Conservation (phyloP, 208 protist species). For the Trypanosoma lewisi region DNA sequence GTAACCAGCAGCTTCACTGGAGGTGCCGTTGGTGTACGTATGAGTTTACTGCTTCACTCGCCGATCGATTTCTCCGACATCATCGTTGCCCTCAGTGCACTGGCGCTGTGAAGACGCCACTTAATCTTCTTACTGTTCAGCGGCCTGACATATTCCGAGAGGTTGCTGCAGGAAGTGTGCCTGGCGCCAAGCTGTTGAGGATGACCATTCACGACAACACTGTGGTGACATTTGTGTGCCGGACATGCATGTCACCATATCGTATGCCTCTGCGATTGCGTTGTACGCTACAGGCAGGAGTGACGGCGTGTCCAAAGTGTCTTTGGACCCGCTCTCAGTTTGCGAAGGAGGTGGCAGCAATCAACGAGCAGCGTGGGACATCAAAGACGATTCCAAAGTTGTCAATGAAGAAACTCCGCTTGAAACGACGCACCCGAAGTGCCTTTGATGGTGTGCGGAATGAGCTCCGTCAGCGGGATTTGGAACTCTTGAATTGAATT, state of each 20-base stretch:
- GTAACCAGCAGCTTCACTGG: constrained; percentile 56
- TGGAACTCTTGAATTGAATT: constrained; percentile 39
- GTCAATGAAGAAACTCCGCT: constrained; percentile 13
- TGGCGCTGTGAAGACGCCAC: constrained; percentile 33
- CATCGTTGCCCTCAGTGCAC: constrained; percentile 74
- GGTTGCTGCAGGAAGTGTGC: constrained; percentile 53
- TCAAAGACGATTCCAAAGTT: constrained; percentile 17
- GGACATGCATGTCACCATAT: constrained; percentile 61
- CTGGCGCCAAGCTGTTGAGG: constrained; percentile 34
- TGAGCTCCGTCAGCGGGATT: constrained; percentile 42
- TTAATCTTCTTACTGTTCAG: constrained; percentile 66
- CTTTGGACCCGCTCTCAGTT: constrained; percentile 30
- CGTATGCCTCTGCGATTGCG: constrained; percentile 63
- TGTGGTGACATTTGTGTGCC: constrained; percentile 70
- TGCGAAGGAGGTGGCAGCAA: constrained; percentile 26
- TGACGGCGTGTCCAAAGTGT: constrained; percentile 74
- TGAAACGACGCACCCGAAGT: constrained; percentile 28
- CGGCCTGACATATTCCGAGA: constrained; percentile 74
- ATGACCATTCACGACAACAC: constrained; percentile 59
- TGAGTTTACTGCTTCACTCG: constrained; percentile 50
- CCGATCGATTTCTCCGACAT: constrained; percentile 51
- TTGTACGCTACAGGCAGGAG: constrained; percentile 42
- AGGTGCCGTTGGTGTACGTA: constrained; percentile 57
- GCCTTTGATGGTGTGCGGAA: constrained; percentile 28
- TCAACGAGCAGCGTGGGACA: constrained; percentile 22